Percentiles rank a stretch among this genome's conserved stretches.
These are phyloP conservation scores for Notholithocarpus densiflorus DNA, from an alignment of 306 rosid species.

Conservation along the genomic window DNA sequence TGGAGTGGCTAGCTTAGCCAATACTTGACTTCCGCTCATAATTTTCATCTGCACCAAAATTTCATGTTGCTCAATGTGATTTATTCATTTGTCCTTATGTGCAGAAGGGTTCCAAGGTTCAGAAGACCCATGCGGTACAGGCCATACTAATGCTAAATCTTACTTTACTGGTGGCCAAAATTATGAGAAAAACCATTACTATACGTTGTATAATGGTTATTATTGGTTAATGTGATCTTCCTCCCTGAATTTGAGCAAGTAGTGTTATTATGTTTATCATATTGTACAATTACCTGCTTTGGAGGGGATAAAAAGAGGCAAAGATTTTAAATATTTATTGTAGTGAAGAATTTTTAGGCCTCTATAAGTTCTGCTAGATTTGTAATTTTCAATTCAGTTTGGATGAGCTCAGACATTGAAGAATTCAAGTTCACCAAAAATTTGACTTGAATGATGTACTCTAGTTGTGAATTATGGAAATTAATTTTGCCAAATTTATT, in stretches of 20 bases:
- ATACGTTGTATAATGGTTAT: slow-evolving; percentile 26
- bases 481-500: background rate
- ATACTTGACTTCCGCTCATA: background rate
- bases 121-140: slow-evolving; percentile 90
- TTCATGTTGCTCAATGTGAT: background rate
- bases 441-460: slow-evolving; percentile 2
- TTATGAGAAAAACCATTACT: slow-evolving; percentile 19
- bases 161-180: slow-evolving; percentile 31
- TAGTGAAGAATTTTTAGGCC: background rate
- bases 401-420: background rate
- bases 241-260: slow-evolving; percentile 26
- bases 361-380: slow-evolving; percentile 11
- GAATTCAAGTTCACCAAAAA: background rate
- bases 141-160: slow-evolving; percentile 59
- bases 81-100: slow-evolving; percentile 19
- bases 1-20: background rate
- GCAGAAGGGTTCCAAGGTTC: slow-evolving; percentile 94
- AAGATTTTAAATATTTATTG: slow-evolving; percentile 14
- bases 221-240: slow-evolving; percentile 21
- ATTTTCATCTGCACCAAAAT: background rate
- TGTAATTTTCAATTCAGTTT: slow-evolving; percentile 16
- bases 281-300: slow-evolving; percentile 11
- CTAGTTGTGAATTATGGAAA: background rate
- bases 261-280: slow-evolving; percentile 13
- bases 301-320: slow-evolving; percentile 21